Evolutionary conservation across 306 rosid species (phyloP), one percentile per base, ranked within the genome.

Genomic region (Medicago lupulina): DNA sequence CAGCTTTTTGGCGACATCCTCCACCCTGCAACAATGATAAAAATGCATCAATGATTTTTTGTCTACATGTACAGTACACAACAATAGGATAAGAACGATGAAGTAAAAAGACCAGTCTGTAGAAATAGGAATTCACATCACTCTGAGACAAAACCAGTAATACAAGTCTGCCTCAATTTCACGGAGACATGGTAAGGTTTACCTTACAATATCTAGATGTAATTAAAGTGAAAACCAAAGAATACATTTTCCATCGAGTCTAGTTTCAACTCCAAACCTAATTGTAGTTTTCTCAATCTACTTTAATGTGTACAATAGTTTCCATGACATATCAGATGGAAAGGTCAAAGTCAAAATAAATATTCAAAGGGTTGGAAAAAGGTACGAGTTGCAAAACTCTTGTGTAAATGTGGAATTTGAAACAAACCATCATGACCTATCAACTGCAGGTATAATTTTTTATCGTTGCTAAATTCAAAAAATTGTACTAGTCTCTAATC

Each of bases 11-110:
- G 78, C 83, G 85, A 75, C 83, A 74, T 65, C 98, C 98, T 57
- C 96, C 98, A 80, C 97, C 98, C 99, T 96, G 82, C 70, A 75
- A 66, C 39, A 62, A 73, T 23, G 64, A 70, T 50, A 77, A 41
- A 66, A 38, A 25, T 64, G 13, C 47, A 86, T 62, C 17, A 38
- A 43, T 28, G 71, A 81, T 55, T 49, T 59, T 15, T 15, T 21
- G 18, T 63, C 39, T 49, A 17, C 16, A 39, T 18, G 51, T 36
- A 34, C 46, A 66, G 43, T 46, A 18, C 36, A 67, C 8, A 63
- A 38, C 28, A 53, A 46, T 2, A 62, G 54, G 53, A 69, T 49
- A 74, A 19, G 58, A 70, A 41, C 66, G n/a, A n/a, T 10, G 54
- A 66, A 65, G 21, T 25, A 59, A 57, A 74, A 61, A 50, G 47